Conservation (phyloP, 148 eudicot genomes). For the Rhododendron kiyosumense region DNA sequence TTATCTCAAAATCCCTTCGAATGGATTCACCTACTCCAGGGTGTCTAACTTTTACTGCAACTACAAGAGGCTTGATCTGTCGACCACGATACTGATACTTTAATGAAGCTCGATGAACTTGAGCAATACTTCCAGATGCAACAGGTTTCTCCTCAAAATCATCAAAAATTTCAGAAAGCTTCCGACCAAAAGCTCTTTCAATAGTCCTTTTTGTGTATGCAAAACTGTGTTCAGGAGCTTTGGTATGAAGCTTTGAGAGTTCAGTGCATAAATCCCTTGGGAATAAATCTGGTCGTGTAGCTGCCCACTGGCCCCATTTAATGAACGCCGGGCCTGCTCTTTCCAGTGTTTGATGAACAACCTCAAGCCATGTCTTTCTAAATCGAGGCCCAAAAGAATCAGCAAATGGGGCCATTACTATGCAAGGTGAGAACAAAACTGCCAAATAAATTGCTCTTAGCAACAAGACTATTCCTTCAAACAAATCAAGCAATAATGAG, state of each 20-base stretch:
- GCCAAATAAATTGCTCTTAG: constrained; percentile 66
- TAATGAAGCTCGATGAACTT: constrained; percentile 82
- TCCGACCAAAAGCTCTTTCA: constrained; percentile 85
- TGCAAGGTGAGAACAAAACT: constrained; percentile 74
- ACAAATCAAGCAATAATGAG: constrained; percentile 38
- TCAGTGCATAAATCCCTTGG: constrained; percentile 75
- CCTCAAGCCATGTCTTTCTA: constrained; percentile 68
- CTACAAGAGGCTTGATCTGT: constrained; percentile 59
- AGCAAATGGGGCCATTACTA: constrained; percentile 86
- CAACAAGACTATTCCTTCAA: constrained; percentile 58
- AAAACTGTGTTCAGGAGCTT: constrained; percentile 93
- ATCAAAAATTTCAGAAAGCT: constrained; percentile 76
- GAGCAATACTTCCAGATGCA: constrained; percentile 97
- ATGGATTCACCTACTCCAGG: constrained; percentile 93
- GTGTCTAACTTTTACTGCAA: constrained; percentile 92
- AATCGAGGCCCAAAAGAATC: constrained; percentile 61
- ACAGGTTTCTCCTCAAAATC: constrained; percentile 81
- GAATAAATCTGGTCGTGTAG: constrained; percentile 94
- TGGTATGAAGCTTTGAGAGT: constrained; percentile 79
- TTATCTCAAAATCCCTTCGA: constrained; percentile 78
- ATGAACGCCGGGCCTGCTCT: constrained; percentile 96
- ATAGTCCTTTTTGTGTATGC: constrained; percentile 76
- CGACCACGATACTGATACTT: constrained; percentile 55
- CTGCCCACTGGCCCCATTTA: constrained; percentile 99
- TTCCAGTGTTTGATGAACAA: constrained; percentile 77